Conservation (phyloP, 1,139 yeast genomes). For the Hansenula lynferdii region DNA sequence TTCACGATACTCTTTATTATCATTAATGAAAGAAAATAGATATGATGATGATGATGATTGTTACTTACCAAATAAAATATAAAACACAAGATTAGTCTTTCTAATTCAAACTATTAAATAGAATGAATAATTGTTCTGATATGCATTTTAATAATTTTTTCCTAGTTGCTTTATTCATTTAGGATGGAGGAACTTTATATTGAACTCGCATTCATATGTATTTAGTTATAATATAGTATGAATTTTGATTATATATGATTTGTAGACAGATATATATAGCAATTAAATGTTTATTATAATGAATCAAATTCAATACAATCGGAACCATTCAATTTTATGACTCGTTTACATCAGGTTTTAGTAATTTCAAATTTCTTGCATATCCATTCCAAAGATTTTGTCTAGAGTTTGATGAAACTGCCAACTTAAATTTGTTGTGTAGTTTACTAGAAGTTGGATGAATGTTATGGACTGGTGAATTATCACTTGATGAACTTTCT, state of each 20-base stretch:
- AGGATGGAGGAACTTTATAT: too few species aligned
- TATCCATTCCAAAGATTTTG: neutral
- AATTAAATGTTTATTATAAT: too few species aligned
- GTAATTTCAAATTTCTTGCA: neutral
- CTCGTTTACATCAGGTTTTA: neutral
- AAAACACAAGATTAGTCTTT: too few species aligned
- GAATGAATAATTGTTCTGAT: too few species aligned
- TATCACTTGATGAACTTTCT: neutral
- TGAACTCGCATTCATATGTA: slow-evolving; percentile 1
- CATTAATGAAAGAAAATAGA: neutral
- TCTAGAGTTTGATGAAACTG: neutral
- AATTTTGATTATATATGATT: neutral
- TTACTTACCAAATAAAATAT: too few species aligned
- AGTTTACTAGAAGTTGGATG: neutral
- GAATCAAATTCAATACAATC: too few species aligned
- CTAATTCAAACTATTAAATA: too few species aligned
- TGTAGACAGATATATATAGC: too few species aligned
- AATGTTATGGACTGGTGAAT: neutral
- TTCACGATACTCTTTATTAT: too few species aligned
- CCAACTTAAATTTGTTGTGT: neutral
- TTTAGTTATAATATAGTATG: neutral
- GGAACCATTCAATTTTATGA: neutral
- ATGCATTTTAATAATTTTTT: too few species aligned
- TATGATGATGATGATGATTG: neutral
- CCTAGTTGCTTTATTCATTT: too few species aligned